Percentiles rank a stretch among this genome's conserved stretches.
Conservation (phyloP, 257 asterid species). For the Agastache rugosa region DNA sequence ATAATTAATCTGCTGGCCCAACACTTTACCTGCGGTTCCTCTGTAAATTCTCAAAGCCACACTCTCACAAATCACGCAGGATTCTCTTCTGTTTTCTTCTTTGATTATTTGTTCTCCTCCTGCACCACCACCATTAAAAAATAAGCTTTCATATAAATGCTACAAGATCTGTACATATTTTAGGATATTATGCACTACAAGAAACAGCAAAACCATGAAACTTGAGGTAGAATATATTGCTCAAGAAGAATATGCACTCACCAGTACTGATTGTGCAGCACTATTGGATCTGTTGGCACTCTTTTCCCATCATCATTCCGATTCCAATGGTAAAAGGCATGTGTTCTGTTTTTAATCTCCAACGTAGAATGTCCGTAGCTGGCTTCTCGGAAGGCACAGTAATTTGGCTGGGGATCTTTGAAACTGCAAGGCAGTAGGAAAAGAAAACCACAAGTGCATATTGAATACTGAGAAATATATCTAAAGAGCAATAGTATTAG, state of each 20-base stretch:
- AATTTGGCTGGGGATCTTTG: slow-evolving; percentile 93
- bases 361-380: slow-evolving; percentile 94
- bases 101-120: neutral
- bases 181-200: too few species aligned
- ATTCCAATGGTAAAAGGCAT: slow-evolving; percentile 93
- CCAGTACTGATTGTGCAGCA: slow-evolving; percentile 85
- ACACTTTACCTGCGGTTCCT: too few species aligned
- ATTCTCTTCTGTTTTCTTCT: neutral
- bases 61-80: neutral
- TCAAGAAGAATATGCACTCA: slow-evolving; percentile 38
- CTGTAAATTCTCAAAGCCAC: too few species aligned
- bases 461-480: too few species aligned
- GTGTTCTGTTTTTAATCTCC: slow-evolving; percentile 87
- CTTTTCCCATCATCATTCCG: slow-evolving; percentile 87
- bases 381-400: slow-evolving; percentile 93
- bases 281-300: slow-evolving; percentile 72
- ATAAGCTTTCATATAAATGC: neutral
- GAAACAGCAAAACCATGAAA: neutral
- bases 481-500: neutral
- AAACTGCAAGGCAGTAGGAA: slow-evolving; percentile 54
- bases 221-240: neutral
- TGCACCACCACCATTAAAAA: neutral
- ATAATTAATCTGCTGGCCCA: too few species aligned
- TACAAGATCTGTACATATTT: neutral
- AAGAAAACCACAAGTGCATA: too few species aligned